A percentile compares a stretch with the other conserved stretches of the same genome.
phyloP scores from a whole-genome alignment of 768 basidiomycete species.

The Russula brevipes region DNA sequence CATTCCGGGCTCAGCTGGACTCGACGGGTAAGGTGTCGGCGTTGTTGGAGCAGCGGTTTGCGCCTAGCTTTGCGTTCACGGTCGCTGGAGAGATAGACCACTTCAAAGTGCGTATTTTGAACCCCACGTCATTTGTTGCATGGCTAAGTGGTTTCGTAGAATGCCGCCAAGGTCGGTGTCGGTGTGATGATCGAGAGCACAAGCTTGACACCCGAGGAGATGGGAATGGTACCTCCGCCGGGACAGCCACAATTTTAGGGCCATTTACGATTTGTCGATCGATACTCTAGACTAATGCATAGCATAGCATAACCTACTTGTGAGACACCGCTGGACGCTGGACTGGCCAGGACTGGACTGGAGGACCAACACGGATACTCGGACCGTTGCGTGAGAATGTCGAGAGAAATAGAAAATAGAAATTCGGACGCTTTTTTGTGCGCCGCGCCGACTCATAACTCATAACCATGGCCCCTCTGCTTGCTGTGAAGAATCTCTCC shows the following conservation, averaged over 20 bases:
- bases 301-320: background rate
- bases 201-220: constrained; percentile 75
- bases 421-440: background rate
- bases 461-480: constrained; percentile 31
- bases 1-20: constrained; percentile 92
- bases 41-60: constrained; percentile 91
- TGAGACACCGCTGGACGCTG: background rate
- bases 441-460: background rate
- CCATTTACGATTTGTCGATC: constrained; percentile 15
- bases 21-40: constrained; percentile 94
- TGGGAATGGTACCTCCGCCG: constrained; percentile 41
- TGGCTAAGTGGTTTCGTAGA: constrained; percentile 42
- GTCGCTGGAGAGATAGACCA: constrained; percentile 98
- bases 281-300: constrained; percentile 27
- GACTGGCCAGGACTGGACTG: background rate
- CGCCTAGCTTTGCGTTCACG: constrained; percentile 90
- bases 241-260: constrained; percentile 24
- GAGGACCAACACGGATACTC: background rate
- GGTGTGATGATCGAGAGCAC: constrained; percentile 97
- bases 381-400: constrained; percentile 19
- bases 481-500: constrained; percentile 50
- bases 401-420: background rate
- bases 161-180: constrained; percentile 89
- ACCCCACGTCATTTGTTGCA: background rate
- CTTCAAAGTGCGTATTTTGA: constrained; percentile 65